Evolutionary conservation across 179 eudicot genomes (phyloP).

Genomic region (Drosera spatulata): DNA sequence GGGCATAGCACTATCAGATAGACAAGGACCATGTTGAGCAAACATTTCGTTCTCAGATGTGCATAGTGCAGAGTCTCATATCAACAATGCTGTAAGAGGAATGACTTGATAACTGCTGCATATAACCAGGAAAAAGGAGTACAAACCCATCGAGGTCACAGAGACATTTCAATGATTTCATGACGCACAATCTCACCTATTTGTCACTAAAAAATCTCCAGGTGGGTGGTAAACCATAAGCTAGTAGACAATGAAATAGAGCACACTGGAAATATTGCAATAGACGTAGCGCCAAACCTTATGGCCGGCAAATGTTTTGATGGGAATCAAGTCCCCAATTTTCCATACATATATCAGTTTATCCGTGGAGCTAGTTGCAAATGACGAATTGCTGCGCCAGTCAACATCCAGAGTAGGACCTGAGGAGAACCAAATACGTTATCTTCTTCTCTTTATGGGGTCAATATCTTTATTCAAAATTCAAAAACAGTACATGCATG

Average conservation of each 20-base stretch:
- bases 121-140: too few species aligned
- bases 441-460: too few species aligned
- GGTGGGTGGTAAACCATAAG: background rate
- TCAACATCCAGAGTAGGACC: slow-evolving; percentile 96
- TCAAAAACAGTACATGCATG: too few species aligned
- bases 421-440: slow-evolving; percentile 15
- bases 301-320: slow-evolving; percentile 75
- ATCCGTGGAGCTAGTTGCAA: slow-evolving; percentile 93
- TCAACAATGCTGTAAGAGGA: too few species aligned
- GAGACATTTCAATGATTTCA: too few species aligned
- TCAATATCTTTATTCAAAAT: background rate
- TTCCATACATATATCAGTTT: slow-evolving; percentile 85
- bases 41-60: too few species aligned
- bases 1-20: too few species aligned
- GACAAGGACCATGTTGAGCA: too few species aligned
- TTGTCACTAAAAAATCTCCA: background rate
- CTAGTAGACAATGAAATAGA: background rate
- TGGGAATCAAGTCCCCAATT: slow-evolving; percentile 63
- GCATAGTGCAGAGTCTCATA: too few species aligned
- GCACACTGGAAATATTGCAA: background rate
- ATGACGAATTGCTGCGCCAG: slow-evolving; percentile 84
- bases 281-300: slow-evolving; percentile 36
- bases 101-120: too few species aligned
- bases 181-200: too few species aligned
- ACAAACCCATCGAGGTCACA: too few species aligned